Evolutionary conservation across 2,329 filamentous ascomycete species (phyloP).

Genomic region (Colletotrichum incanum): DNA sequence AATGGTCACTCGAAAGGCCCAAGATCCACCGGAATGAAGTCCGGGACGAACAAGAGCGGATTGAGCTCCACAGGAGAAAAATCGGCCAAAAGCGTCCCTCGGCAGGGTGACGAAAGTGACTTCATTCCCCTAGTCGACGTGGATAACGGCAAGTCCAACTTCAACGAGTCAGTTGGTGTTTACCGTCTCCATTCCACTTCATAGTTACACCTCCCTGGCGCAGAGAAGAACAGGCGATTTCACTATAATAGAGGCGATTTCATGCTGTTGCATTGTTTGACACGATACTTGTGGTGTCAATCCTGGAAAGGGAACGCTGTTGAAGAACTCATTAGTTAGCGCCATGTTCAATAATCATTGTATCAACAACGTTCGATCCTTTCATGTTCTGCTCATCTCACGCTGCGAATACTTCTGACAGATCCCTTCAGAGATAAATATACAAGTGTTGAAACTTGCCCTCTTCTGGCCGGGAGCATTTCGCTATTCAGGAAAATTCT

Average conservation of each 20-base stretch:
- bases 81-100: not conserved
- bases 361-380: not conserved
- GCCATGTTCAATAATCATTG: not conserved
- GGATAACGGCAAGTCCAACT: not conserved
- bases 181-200: not conserved
- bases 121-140: not conserved
- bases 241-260: not conserved
- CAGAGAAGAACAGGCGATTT: not conserved
- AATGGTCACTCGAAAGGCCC: not conserved
- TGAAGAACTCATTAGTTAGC: not conserved
- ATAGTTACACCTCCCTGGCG: not conserved
- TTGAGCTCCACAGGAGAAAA: not conserved
- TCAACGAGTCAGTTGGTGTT: not conserved
- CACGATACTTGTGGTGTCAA: not conserved
- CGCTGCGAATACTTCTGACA: not conserved
- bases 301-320: not conserved
- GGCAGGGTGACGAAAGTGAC: not conserved
- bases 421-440: accelerated
- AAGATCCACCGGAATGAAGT: not conserved
- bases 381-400: not conserved
- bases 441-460: not conserved
- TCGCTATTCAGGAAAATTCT: not conserved
- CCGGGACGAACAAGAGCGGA: not conserved
- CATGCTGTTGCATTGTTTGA: not conserved
- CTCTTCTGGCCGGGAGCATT: not conserved